phyloP scores from a whole-genome alignment of 2,329 filamentous ascomycete species.

The Colletotrichum sp. region DNA sequence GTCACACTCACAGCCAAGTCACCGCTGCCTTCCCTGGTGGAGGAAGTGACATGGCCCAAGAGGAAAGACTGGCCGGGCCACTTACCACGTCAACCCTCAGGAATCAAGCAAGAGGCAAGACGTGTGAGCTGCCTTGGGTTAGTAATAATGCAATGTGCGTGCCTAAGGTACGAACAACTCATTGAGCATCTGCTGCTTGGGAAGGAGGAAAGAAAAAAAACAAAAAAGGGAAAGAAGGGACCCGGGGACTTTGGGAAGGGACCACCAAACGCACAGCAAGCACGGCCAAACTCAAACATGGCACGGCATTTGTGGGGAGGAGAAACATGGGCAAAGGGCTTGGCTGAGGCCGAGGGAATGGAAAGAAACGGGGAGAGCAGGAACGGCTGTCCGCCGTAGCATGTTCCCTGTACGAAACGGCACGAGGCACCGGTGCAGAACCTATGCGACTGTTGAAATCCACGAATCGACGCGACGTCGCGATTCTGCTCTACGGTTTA shows the following conservation, averaged over 20 bases:
- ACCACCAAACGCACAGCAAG: neutral
- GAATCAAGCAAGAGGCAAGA: neutral
- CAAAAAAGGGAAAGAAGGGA: neutral
- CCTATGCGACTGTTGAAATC: neutral
- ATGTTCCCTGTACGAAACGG: neutral
- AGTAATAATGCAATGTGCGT: neutral
- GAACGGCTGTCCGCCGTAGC: neutral
- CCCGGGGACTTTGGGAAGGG: neutral
- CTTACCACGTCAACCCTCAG: neutral
- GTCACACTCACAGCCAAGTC: neutral
- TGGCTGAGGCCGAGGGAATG: neutral
- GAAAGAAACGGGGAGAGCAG: neutral
- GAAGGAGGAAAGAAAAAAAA: neutral
- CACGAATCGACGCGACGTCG: slow-evolving; percentile 2
- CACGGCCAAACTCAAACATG: neutral
- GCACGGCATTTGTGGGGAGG: neutral
- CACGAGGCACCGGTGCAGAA: neutral
- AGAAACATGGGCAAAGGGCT: neutral
- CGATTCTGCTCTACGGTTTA: neutral
- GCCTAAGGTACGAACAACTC: neutral
- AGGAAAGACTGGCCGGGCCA: neutral
- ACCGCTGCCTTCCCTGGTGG: neutral
- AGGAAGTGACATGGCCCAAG: neutral
- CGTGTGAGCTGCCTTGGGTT: neutral
- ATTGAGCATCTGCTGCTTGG: neutral